Percentiles rank a stretch among this genome's conserved stretches.
Conservation (phyloP, 768 basidiomycete species). For the Phylloporus arenicola region DNA sequence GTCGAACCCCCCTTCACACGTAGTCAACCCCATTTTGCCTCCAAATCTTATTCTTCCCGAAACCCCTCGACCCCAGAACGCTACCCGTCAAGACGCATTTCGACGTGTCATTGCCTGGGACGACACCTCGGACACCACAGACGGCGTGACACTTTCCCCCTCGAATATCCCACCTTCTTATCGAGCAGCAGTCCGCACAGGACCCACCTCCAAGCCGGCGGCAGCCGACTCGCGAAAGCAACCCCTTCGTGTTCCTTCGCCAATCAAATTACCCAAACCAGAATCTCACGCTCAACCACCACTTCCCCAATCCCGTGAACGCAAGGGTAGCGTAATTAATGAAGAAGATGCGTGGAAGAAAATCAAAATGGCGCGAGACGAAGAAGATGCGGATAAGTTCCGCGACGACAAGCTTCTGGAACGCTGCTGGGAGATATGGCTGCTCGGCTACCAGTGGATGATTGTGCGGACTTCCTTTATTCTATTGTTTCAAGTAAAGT, state of each 20-base stretch:
- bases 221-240: slow-evolving; percentile 11
- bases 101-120: slow-evolving; percentile 30
- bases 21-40: slow-evolving; percentile 25
- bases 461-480: slow-evolving; percentile 43
- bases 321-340: slow-evolving; percentile 49
- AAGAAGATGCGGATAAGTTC: slow-evolving; percentile 66
- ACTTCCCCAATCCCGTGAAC: slow-evolving; percentile 30
- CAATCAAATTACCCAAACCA: slow-evolving; percentile 27
- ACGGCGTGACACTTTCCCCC: slow-evolving; percentile 27
- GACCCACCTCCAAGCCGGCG: slow-evolving; percentile 13
- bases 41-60: slow-evolving; percentile 22
- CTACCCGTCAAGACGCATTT: slow-evolving; percentile 5
- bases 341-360: slow-evolving; percentile 78
- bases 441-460: slow-evolving; percentile 65
- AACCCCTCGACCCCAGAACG: slow-evolving; percentile 27
- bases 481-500: slow-evolving; percentile 12
- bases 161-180: slow-evolving; percentile 49
- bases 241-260: slow-evolving; percentile 22
- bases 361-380: slow-evolving; percentile 63
- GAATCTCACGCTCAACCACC: slow-evolving; percentile 15
- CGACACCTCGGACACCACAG: slow-evolving; percentile 34
- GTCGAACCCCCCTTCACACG: slow-evolving; percentile 8
- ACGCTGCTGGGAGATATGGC: slow-evolving; percentile 75
- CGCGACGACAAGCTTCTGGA: slow-evolving; percentile 57
- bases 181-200: slow-evolving; percentile 35